phyloP scores from a whole-genome alignment of 2,329 filamentous ascomycete genomes.

The Fusarium torulosum region DNA sequence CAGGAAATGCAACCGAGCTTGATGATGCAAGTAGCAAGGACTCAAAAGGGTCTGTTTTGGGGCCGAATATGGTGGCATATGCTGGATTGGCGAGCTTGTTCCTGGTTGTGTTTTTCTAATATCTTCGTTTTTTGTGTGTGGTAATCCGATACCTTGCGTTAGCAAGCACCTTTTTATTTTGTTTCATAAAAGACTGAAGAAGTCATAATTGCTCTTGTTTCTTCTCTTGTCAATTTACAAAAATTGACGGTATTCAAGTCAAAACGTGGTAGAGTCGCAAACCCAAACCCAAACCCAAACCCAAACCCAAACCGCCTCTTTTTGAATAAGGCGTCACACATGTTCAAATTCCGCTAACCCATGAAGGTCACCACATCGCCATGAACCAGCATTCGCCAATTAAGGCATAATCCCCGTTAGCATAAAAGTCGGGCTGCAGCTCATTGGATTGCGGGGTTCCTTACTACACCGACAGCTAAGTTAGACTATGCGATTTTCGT shows the following conservation, averaged over 20 bases:
- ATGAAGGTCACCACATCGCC: constrained; percentile 47
- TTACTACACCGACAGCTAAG: neutral
- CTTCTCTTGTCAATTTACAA: neutral
- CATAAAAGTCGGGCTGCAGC: neutral
- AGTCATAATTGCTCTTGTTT: neutral
- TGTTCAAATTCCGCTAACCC: constrained; percentile 40
- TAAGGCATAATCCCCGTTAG: constrained; percentile 20
- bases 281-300: constrained; percentile 3
- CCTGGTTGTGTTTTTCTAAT: constrained; percentile 3
- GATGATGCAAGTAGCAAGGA: constrained; percentile 50
- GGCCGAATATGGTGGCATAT: constrained; percentile 11
- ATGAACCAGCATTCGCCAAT: constrained; percentile 28
- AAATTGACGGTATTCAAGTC: neutral
- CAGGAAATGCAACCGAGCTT: constrained; percentile 63
- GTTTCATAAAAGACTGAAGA: neutral
- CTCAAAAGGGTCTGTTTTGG: constrained; percentile 20
- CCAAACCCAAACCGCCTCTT: constrained; percentile 6
- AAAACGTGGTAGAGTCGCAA: neutral
- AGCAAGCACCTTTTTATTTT: neutral
- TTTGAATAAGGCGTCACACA: neutral
- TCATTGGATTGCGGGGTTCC: constrained; percentile 37
- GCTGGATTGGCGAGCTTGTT: constrained; percentile 12
- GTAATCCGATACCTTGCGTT: neutral
- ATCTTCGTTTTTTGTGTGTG: neutral
- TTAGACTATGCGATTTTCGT: neutral